A percentile compares a stretch with the other conserved stretches of the same genome.
phyloP scores from a whole-genome alignment of 1,139 yeast species.

The Diutina catenulata region DNA sequence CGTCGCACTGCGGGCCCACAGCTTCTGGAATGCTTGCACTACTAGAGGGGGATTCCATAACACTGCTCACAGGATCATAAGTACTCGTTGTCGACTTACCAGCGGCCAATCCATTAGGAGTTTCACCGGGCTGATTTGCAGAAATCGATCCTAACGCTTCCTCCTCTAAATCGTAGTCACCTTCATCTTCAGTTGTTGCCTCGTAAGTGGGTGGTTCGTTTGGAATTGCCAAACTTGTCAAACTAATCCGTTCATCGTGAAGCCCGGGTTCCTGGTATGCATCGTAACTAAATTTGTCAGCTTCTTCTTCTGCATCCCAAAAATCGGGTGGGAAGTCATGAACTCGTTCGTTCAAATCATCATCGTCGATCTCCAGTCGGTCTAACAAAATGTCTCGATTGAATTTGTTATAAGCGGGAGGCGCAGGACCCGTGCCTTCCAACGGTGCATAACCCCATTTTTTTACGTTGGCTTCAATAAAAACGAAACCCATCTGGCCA shows the following conservation, averaged over 20 bases:
- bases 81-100: too few relatives aligned
- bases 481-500: conserved; percentile 48
- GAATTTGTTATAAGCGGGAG: conserved; percentile 46
- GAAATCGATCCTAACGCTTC: too few relatives aligned
- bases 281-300: conserved; percentile 29
- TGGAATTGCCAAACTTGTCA: conserved; percentile 25
- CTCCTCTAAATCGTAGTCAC: too few relatives aligned
- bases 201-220: conserved; percentile 27
- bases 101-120: too few relatives aligned
- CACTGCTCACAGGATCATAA: too few relatives aligned
- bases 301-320: conserved; percentile 23
- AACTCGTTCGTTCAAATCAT: conserved; percentile 33
- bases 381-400: conserved; percentile 43
- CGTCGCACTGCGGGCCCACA: too few relatives aligned
- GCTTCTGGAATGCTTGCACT: too few relatives aligned
- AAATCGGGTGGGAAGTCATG: conserved; percentile 48
- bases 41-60: too few relatives aligned
- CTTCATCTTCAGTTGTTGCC: too few relatives aligned
- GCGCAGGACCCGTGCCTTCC: conserved; percentile 52
- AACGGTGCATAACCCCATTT: conserved; percentile 58
- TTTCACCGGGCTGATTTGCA: too few relatives aligned
- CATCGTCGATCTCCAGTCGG: conserved; percentile 42
- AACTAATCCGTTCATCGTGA: conserved; percentile 28
- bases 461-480: conserved; percentile 48
- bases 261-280: conserved; percentile 26